phyloP scores from a whole-genome alignment of 306 rosid genomes.

The Oemleria cerasiformis region DNA sequence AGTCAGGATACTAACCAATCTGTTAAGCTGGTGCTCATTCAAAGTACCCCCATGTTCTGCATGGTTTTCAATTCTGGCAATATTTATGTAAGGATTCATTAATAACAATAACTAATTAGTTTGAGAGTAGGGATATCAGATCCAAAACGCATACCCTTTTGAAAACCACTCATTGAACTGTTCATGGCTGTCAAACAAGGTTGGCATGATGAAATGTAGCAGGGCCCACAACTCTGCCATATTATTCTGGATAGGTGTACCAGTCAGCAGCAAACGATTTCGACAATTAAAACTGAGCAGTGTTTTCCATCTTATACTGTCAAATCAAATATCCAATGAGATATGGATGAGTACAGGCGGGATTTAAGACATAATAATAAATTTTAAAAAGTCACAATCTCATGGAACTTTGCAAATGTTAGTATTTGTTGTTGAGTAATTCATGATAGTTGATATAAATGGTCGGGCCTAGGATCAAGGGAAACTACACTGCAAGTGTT shows the following conservation, averaged over 20 bases:
- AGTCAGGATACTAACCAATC: constrained; percentile 62
- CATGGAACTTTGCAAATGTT: background rate
- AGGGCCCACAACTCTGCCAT: constrained; percentile 99
- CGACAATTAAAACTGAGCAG: constrained; percentile 97
- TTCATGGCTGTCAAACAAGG: constrained; percentile 95
- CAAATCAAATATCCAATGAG: constrained; percentile 22
- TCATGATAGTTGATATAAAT: background rate
- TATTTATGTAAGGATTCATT: constrained; percentile 13
- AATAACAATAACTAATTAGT: constrained; percentile 16
- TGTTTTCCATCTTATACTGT: constrained; percentile 99
- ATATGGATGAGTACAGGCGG: constrained; percentile 8
- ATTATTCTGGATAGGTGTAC: constrained; percentile 96
- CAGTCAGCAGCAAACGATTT: constrained; percentile 88
- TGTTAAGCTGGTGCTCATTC: constrained; percentile 95
- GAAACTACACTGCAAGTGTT: background rate
- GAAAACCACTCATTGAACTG: constrained; percentile 99
- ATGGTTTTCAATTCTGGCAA: constrained; percentile 84
- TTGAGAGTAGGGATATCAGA: constrained; percentile 18
- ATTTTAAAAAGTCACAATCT: background rate
- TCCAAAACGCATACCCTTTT: constrained; percentile 67
- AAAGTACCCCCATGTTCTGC: constrained; percentile 99
- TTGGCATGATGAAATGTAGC: constrained; percentile 96
- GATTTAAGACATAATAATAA: background rate
- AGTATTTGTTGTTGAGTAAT: background rate
- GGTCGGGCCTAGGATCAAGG: background rate